A percentile compares a stretch with the other conserved stretches of the same genome.
Evolutionary conservation across 331 rosid genomes (phyloP).

Genomic region (Pyrus hybrid): DNA sequence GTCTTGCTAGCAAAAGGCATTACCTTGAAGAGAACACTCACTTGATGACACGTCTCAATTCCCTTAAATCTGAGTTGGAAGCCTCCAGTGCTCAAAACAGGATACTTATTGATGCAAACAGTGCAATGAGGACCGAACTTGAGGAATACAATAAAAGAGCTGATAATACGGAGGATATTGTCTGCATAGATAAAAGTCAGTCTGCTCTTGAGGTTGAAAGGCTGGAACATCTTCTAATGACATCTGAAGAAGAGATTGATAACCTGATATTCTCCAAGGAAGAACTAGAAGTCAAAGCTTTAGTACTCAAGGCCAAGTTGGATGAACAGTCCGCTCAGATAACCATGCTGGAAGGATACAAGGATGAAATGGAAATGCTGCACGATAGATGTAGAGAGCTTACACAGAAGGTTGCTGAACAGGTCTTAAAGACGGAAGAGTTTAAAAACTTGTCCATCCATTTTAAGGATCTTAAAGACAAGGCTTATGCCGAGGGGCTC

Average conservation of each 20-base stretch:
- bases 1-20: slow-evolving; percentile 47
- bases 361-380: slow-evolving; percentile 42
- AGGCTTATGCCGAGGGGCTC: slow-evolving; percentile 67
- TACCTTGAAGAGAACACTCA: slow-evolving; percentile 58
- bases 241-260: slow-evolving; percentile 48
- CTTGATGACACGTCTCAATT: slow-evolving; percentile 43
- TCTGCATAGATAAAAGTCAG: slow-evolving; percentile 21
- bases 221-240: slow-evolving; percentile 47
- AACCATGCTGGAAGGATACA: slow-evolving; percentile 44
- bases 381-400: slow-evolving; percentile 58
- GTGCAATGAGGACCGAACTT: slow-evolving; percentile 29
- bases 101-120: slow-evolving; percentile 45
- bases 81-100: slow-evolving; percentile 39
- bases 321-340: slow-evolving; percentile 49
- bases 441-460: slow-evolving; percentile 85
- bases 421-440: slow-evolving; percentile 83
- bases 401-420: slow-evolving; percentile 71
- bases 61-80: slow-evolving; percentile 52
- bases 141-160: slow-evolving; percentile 38
- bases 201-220: slow-evolving; percentile 50
- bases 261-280: slow-evolving; percentile 56
- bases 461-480: slow-evolving; percentile 92
- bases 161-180: slow-evolving; percentile 26
- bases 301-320: slow-evolving; percentile 59
- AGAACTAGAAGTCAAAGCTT: slow-evolving; percentile 64